A percentile compares a stretch with the other conserved stretches of the same genome.
Evolutionary conservation across 352 stramenopile species (phyloP).

Genomic region (Pythium sp.): DNA sequence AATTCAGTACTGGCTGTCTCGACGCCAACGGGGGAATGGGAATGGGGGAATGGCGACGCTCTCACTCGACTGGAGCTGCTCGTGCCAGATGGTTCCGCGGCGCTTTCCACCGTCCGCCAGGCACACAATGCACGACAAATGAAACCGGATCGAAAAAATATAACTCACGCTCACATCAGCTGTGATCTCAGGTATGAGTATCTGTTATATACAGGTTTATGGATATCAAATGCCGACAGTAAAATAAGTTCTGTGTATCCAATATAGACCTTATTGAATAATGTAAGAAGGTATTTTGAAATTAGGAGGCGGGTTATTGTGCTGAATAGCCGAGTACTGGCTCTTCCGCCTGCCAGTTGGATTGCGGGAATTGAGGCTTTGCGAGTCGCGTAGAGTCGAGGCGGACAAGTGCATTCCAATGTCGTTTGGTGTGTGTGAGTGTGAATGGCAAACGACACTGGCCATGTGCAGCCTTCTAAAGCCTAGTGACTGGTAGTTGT

Average conservation of each 20-base stretch:
- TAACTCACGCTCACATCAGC: background rate
- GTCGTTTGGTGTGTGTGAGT: background rate
- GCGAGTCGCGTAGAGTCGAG: background rate
- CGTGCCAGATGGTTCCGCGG: background rate
- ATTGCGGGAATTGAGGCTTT: background rate
- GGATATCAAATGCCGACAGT: background rate
- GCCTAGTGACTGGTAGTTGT: background rate
- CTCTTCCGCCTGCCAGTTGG: background rate
- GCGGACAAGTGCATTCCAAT: background rate
- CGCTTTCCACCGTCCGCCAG: background rate
- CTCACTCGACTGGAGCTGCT: background rate
- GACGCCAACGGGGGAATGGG: background rate
- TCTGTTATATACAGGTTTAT: background rate
- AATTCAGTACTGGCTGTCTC: slow-evolving; percentile 3
- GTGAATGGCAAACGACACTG: background rate
- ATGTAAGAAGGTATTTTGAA: background rate
- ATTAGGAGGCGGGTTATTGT: background rate
- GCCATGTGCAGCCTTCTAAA: background rate
- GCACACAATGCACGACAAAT: background rate
- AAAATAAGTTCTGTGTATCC: background rate
- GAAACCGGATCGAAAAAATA: slow-evolving; percentile 6
- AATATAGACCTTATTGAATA: background rate
- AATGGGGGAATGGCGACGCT: background rate
- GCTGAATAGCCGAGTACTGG: background rate
- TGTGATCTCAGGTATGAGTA: background rate